phyloP scores from a whole-genome alignment of 352 stramenopile species.

The Globisporangium canariense region DNA sequence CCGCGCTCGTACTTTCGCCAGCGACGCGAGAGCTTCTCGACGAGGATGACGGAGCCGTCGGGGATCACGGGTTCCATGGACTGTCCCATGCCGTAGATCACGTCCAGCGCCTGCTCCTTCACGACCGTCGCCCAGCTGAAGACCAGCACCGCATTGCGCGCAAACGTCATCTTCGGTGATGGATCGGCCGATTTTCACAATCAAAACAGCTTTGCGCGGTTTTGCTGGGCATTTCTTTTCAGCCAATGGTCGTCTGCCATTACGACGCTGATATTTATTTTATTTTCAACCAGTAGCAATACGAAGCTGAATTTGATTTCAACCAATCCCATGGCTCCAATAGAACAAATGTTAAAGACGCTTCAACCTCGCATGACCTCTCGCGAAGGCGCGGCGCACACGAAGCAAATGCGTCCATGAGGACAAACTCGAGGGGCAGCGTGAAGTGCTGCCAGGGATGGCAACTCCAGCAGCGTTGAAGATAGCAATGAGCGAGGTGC shows the following conservation, averaged over 20 bases:
- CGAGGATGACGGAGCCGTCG: constrained; percentile 77
- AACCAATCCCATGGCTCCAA: too few relatives aligned
- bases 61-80: constrained; percentile 84
- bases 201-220: background rate
- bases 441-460: too few relatives aligned
- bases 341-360: too few relatives aligned
- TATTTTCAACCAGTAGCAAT: too few relatives aligned
- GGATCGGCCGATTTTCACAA: background rate
- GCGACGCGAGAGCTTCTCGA: constrained; percentile 70
- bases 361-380: too few relatives aligned
- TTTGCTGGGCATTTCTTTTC: background rate
- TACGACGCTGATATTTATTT: too few relatives aligned
- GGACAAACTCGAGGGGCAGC: too few relatives aligned
- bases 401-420: too few relatives aligned
- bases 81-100: constrained; percentile 81
- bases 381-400: too few relatives aligned
- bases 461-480: too few relatives aligned
- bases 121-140: constrained; percentile 53
- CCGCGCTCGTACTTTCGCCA: constrained; percentile 65
- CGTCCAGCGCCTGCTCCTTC: constrained; percentile 68
- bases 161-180: constrained; percentile 12
- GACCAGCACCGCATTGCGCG: constrained; percentile 54
- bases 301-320: too few relatives aligned
- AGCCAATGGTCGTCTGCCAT: background rate
- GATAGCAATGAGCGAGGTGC: too few relatives aligned